These are phyloP conservation scores for Calonectria multiphialidica DNA, from an alignment of 2,329 filamentous ascomycete genomes.

Conservation along the genomic window DNA sequence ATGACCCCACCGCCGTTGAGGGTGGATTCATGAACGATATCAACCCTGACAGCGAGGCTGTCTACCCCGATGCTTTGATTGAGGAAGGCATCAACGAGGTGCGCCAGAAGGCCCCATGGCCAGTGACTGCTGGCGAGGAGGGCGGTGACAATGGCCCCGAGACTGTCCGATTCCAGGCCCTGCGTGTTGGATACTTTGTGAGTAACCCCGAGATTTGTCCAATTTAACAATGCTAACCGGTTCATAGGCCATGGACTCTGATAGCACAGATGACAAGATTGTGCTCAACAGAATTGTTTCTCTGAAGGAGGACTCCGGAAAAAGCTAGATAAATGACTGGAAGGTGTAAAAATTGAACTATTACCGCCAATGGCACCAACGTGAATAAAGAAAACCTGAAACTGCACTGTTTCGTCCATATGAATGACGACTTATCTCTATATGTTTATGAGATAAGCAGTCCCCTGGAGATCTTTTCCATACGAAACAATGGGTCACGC, in stretches of 20 bases:
- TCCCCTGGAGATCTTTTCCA: too few species aligned
- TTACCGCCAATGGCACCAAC: not conserved
- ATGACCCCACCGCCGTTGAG: slow-evolving; percentile 81
- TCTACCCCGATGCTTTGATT: slow-evolving; percentile 83
- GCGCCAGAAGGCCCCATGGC: slow-evolving; percentile 80
- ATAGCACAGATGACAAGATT: slow-evolving; percentile 82
- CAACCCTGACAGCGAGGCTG: slow-evolving; percentile 84
- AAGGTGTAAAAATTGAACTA: not conserved
- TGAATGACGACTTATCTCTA: too few species aligned
- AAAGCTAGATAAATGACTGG: slow-evolving; percentile 52
- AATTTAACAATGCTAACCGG: slow-evolving; percentile 27
- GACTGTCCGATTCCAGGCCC: slow-evolving; percentile 89
- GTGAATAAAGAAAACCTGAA: not conserved
- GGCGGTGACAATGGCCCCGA: slow-evolving; percentile 74
- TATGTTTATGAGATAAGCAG: too few species aligned
- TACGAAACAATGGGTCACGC: too few species aligned
- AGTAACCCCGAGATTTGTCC: slow-evolving; percentile 43
- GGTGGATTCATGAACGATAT: slow-evolving; percentile 88
- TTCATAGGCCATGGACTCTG: slow-evolving; percentile 77
- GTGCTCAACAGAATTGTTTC: slow-evolving; percentile 93
- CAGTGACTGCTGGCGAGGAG: slow-evolving; percentile 80
- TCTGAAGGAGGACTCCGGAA: slow-evolving; percentile 87
- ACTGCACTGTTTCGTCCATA: not conserved
- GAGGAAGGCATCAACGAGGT: slow-evolving; percentile 89
- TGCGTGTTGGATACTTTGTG: slow-evolving; percentile 88